Base-by-base conservation (phyloP, 768 basidiomycete genomes). In the Gelatoporia subvermispora region DNA sequence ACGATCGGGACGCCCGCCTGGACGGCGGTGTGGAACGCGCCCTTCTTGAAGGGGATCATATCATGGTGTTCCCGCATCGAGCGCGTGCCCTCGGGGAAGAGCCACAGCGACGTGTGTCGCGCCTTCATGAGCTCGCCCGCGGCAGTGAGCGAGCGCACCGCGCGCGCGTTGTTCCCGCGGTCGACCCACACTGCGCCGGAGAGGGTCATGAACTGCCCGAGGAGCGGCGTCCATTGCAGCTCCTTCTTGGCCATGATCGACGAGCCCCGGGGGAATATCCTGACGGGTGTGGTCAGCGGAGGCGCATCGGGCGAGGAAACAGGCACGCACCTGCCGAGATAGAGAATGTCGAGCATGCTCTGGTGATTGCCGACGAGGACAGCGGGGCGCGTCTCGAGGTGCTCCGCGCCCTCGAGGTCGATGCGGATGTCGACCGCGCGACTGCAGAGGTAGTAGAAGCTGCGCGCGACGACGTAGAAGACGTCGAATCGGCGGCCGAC, bases 11-110 rank as follows among this genome's bases (percentile, higher is more conserved):
- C 77, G 24, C 87, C 82, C 11, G 91, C 84, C 67, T 93, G 85
- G 21, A 98, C 77, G 23, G 96, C 96, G 43, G 97, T 78, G 64
- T 98, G 93, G 75, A 98, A 98, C 3, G 93, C 94, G 35, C 96
- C 96, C 67, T 97, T 99, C 76, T 99, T 99, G 74, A 99, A 85
- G 2, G 91, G 86, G 4, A 88, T 74, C 63, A 99, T 68, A 25
- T 79, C 76, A 8, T 86, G 77, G 25, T 74, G 68, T 52, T 83
- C 72, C 18, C 76, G 75, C 49, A 78, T 78, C 38, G 90, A 82
- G 31, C 95, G 82, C 10, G 96, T 99, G 24, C 96, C 96, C 70
- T 98, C 96, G 1, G 95, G 92, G 69, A 92, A 98, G 68, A 99
- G 83, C 88, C 91, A 95, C 41, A 98, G 68, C 15, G 91, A 92